Conservation (phyloP, 495 filamentous ascomycete genomes). For the Podospora comata region DNA sequence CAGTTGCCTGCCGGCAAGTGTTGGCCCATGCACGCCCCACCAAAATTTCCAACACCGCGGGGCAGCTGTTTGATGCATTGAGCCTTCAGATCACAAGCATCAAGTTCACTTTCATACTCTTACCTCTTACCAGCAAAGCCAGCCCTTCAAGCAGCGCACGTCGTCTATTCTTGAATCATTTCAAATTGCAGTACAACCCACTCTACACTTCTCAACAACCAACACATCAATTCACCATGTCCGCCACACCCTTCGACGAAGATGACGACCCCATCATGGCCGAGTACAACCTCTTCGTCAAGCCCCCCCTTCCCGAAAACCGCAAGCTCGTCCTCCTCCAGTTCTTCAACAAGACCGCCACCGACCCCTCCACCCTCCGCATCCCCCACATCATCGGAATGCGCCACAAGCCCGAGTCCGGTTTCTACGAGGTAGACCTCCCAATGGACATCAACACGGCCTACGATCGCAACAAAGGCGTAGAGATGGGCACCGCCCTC, state of each 20-base stretch:
- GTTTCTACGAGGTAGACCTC: slow-evolving; percentile 50
- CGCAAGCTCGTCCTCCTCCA: slow-evolving; percentile 46
- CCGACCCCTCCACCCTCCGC: slow-evolving; percentile 30
- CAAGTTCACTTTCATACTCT: not conserved
- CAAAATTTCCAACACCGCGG: slow-evolving; percentile 24
- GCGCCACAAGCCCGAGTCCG: slow-evolving; percentile 44
- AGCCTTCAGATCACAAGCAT: not conserved
- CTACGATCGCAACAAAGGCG: slow-evolving; percentile 48
- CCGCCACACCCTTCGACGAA: slow-evolving; percentile 16
- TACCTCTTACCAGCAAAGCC: not conserved
- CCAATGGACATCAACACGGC: slow-evolving; percentile 38
- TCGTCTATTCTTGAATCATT: not conserved
- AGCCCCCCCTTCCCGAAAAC: slow-evolving; percentile 39
- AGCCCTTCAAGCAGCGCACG: not conserved
- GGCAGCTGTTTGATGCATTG: slow-evolving; percentile 8
- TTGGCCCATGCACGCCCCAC: slow-evolving; percentile 11
- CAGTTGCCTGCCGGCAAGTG: not conserved
- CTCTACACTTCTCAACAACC: not conserved
- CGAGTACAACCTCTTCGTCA: slow-evolving; percentile 49
- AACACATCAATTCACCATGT: not conserved
- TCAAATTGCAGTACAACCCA: not conserved
- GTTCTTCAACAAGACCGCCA: slow-evolving; percentile 40
- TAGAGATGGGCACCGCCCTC: slow-evolving; percentile 44
- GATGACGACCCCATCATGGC: slow-evolving; percentile 47
- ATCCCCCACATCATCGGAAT: slow-evolving; percentile 35